Evolutionary conservation across 352 stramenopile genomes (phyloP).

Genomic region (Aphanomyces euteiches): DNA sequence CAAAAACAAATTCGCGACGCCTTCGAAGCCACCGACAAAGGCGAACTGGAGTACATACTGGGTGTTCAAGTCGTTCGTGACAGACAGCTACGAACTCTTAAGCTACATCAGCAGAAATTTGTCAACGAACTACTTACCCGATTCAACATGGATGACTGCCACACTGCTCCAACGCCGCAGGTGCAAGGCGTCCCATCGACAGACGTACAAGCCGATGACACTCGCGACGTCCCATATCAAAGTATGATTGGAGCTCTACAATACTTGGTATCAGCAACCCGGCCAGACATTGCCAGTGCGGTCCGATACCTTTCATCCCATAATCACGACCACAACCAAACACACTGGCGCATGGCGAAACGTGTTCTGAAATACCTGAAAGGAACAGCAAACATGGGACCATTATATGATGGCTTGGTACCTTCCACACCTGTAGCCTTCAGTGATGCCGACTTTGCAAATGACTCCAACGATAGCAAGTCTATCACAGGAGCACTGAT

Average conservation of each 20-base stretch:
- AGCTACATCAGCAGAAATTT: no score
- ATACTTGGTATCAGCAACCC: slow-evolving; percentile 8
- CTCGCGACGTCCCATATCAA: not conserved
- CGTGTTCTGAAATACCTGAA: slow-evolving; percentile 4
- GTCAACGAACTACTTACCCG: no score
- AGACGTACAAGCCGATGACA: not conserved
- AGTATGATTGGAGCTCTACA: not conserved
- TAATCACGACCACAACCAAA: not conserved
- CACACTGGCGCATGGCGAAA: slow-evolving; percentile 8
- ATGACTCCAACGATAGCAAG: not conserved
- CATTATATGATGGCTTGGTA: not conserved
- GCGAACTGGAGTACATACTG: not conserved
- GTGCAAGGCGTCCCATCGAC: not conserved
- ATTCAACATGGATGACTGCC: not conserved
- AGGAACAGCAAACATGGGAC: not conserved
- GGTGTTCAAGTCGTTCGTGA: no score
- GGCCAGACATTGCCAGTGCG: slow-evolving; percentile 7
- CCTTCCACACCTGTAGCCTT: not conserved
- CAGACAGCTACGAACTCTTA: no score
- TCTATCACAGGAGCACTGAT: no score
- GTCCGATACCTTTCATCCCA: not conserved
- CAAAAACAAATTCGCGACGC: not conserved
- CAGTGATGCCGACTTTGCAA: slow-evolving; percentile 14
- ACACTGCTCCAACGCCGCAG: not conserved
- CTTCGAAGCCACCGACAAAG: not conserved